Conservation (phyloP, 768 basidiomycete species). For the Lactarius vividus region DNA sequence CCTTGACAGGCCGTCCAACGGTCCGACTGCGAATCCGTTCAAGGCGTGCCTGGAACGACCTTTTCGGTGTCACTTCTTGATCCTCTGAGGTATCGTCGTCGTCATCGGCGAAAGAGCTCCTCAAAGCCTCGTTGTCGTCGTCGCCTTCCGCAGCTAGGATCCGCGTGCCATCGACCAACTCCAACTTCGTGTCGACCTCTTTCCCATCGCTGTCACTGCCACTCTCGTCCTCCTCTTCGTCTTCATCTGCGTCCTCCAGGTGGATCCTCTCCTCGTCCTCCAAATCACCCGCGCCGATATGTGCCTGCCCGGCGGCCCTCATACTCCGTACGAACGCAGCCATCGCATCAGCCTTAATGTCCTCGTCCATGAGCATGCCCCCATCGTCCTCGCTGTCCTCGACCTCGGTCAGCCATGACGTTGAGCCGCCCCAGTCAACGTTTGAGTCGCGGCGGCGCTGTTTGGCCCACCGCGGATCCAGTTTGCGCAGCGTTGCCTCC, state of each 20-base stretch:
- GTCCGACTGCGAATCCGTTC: slow-evolving; percentile 35
- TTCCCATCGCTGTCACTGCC: slow-evolving; percentile 25
- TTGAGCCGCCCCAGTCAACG: slow-evolving; percentile 58
- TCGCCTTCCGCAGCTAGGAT: background rate
- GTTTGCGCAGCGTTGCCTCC: slow-evolving; percentile 48
- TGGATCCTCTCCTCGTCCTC: slow-evolving; percentile 53
- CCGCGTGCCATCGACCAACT: slow-evolving; percentile 25
- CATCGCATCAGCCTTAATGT: slow-evolving; percentile 53
- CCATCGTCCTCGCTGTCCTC: slow-evolving; percentile 34
- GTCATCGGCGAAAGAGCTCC: slow-evolving; percentile 7
- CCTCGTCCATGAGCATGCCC: slow-evolving; percentile 47
- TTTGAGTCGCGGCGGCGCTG: slow-evolving; percentile 64
- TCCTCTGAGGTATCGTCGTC: slow-evolving; percentile 35
- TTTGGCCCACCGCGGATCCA: slow-evolving; percentile 44
- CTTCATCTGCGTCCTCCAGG: no score
- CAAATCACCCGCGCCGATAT: slow-evolving; percentile 67
- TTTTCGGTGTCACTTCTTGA: slow-evolving; percentile 38
- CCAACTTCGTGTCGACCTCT: slow-evolving; percentile 27
- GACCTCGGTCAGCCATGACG: background rate
- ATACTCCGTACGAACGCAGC: slow-evolving; percentile 48
- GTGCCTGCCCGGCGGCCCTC: slow-evolving; percentile 45
- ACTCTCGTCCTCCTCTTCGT: slow-evolving; percentile 43
- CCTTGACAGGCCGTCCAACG: no score
- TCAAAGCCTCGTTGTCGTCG: background rate
- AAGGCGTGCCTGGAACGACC: slow-evolving; percentile 40